Conservation (phyloP, 202 grass and related monocot genomes). For the Elaeis oleifera region DNA sequence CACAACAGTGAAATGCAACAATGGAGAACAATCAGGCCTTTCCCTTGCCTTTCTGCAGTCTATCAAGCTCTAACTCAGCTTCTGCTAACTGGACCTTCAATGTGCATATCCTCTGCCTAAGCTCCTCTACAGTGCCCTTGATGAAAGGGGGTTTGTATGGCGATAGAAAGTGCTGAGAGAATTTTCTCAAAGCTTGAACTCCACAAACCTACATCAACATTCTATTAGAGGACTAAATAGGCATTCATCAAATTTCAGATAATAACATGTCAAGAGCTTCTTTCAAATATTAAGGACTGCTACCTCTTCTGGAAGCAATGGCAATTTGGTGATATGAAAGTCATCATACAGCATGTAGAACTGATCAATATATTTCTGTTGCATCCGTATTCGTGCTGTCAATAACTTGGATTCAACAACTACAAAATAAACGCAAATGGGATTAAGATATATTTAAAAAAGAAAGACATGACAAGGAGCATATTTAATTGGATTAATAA, state of each 20-base stretch:
- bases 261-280: neutral
- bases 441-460: neutral
- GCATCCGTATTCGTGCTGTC: slow-evolving; percentile 82
- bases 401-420: slow-evolving; percentile 85
- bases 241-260: neutral
- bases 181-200: slow-evolving; percentile 69
- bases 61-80: slow-evolving; percentile 69
- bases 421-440: slow-evolving; percentile 28
- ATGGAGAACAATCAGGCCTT: slow-evolving; percentile 30
- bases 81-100: slow-evolving; percentile 55
- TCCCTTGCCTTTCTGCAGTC: slow-evolving; percentile 70
- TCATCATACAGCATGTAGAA: slow-evolving; percentile 96
- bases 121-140: slow-evolving; percentile 62
- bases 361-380: slow-evolving; percentile 92
- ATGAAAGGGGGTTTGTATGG: slow-evolving; percentile 50
- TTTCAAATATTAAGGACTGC: slow-evolving; percentile 4
- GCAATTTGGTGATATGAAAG: slow-evolving; percentile 96
- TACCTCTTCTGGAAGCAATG: slow-evolving; percentile 92
- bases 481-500: neutral
- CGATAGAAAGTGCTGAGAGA: slow-evolving; percentile 65
- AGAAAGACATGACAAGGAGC: neutral
- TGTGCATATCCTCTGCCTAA: slow-evolving; percentile 52
- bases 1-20: no score
- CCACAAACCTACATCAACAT: slow-evolving; percentile 61
- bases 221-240: neutral